A percentile compares a stretch with the other conserved stretches of the same genome.
These are phyloP conservation scores for Apiospora arundinis DNA, from an alignment of 2,329 filamentous ascomycete genomes.

Conservation along the genomic window DNA sequence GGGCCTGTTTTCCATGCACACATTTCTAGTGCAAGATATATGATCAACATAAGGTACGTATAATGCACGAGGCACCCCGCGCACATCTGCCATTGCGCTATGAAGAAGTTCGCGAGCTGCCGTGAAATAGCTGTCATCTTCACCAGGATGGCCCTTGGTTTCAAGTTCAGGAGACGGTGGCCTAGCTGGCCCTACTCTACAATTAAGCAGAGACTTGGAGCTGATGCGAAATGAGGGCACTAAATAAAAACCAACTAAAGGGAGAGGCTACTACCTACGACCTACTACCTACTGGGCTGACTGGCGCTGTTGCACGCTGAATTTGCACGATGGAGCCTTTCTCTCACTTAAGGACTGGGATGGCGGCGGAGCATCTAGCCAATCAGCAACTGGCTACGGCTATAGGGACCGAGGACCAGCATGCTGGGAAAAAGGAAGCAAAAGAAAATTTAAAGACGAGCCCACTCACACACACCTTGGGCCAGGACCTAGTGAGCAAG, in stretches of 20 bases:
- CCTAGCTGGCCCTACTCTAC: not conserved
- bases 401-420: conserved; percentile 12
- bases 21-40: not conserved
- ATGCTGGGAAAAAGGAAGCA: not conserved
- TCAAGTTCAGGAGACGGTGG: not conserved
- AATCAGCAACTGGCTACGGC: not conserved
- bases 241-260: not conserved
- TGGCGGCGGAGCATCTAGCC: not conserved
- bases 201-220: not conserved
- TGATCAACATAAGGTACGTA: not conserved
- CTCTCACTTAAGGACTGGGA: conserved; percentile 2
- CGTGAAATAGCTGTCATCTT: not conserved
- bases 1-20: not conserved
- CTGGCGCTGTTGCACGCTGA: not conserved
- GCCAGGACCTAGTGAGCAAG: not conserved
- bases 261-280: not conserved
- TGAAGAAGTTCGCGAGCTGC: conserved; percentile 10
- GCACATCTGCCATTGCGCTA: conserved; percentile 10
- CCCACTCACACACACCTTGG: not conserved
- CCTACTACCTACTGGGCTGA: too few species aligned
- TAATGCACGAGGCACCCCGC: conserved; percentile 1
- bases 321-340: not conserved
- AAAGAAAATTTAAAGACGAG: not conserved
- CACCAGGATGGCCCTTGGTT: conserved; percentile 17
- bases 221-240: conserved; percentile 9